Base-by-base conservation (phyloP, 116 monocot genomes). In the Dioscorea cayenensis region DNA sequence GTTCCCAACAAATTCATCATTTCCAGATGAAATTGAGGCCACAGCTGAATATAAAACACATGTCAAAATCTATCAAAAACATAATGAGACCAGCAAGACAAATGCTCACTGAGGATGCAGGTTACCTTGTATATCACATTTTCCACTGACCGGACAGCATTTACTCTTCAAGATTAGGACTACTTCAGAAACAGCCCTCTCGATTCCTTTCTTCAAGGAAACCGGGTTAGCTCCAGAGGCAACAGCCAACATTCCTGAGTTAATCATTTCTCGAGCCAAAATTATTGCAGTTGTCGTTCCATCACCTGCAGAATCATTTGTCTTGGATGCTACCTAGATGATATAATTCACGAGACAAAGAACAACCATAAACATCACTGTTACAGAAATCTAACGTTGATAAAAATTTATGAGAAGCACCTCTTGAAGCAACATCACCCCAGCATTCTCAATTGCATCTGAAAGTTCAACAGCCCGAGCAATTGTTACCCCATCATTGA, bases 401-500 rank as follows among this genome's bases (percentile, higher is more conserved):
- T 49, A 37, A 49, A 36, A 64, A 36, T 21, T 16, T 21, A 52
- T 25, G 78, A 29, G 49, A 72, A 72, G 66, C 23, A 97, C 96
- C 90, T 97, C 96, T 81, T 82, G 87, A 70, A 97, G 72, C 35
- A 97, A 72, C 75, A 70, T 76, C 29, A 88, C 87, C 67, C 92
- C 96, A 50, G 84, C 78, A 82, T 97, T 92, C 71, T 97, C 88
- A 77, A 92, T 73, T 49, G 90, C 66, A 85, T 97, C 87, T 50
- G 80, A 64, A 43, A 97, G 86, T 71, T 88, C 88, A 71, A 97
- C 92, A 28, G 90, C 90, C 35, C 70, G 75, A 74, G 93, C 96
- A 74, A 97, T 97, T 36, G 96, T 90, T 32, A 90, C 88, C 17
- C 96, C 96, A 86, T 97, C 96, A 73, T 92, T 97, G 21, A 97